phyloP scores from a whole-genome alignment of 2,329 filamentous ascomycete genomes.

The Ceratocystis destructans region DNA sequence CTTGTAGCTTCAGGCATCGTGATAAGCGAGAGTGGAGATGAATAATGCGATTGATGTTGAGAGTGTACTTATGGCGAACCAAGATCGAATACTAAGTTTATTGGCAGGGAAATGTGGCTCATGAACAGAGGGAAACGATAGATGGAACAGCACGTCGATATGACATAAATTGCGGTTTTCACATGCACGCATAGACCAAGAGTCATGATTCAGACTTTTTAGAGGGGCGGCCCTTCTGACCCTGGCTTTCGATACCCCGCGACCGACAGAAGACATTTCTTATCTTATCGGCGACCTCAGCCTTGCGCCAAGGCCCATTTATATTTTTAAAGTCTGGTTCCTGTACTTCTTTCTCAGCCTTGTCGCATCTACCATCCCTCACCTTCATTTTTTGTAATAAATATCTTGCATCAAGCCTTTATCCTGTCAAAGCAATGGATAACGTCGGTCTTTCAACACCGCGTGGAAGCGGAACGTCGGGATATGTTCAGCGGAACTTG shows the following conservation, averaged over 20 bases:
- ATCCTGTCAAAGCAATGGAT: constrained; percentile 27
- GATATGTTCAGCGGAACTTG: constrained; percentile 92
- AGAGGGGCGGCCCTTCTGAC: not conserved
- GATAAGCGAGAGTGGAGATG: not conserved
- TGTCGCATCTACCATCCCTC: constrained; percentile 3
- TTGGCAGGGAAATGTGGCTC: too few species aligned
- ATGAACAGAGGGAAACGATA: too few species aligned
- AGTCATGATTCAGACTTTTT: not conserved
- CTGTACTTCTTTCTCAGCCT: constrained; percentile 5
- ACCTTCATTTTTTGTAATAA: not conserved
- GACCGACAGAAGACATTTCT: not conserved
- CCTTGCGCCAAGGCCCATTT: constrained; percentile 8
- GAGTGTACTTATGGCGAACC: too few species aligned
- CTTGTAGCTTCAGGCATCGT: constrained; percentile 14
- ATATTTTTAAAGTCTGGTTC: constrained; percentile 1
- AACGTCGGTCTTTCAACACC: constrained; percentile 95
- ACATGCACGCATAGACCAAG: not conserved
- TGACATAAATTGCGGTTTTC: not conserved
- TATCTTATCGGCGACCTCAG: constrained; percentile 17
- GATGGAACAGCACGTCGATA: too few species aligned
- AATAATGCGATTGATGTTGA: not conserved
- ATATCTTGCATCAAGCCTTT: not conserved
- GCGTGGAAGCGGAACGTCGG: constrained; percentile 87
- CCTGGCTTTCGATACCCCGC: not conserved
- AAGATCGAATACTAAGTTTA: too few species aligned